Base-by-base conservation (phyloP, 371 early-diverging fungal species). In the Mucor indicus region DNA sequence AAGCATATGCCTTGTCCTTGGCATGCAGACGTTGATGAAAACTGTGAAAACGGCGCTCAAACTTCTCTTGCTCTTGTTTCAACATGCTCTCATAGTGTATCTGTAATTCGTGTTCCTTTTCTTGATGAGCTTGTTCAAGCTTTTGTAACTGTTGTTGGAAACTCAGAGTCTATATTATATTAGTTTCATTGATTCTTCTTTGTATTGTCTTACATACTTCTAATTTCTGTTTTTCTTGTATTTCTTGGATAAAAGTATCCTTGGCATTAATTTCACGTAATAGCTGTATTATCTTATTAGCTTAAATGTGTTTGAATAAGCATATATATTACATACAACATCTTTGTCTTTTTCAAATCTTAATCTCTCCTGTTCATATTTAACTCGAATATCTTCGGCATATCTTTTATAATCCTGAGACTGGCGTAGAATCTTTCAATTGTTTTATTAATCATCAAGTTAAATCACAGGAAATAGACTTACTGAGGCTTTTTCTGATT, bases 211-310 rank as follows among this genome's bases (percentile, higher is more conserved):
- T 23, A 1, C 2, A 16, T 36, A 35, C 44, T 17, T 35, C 37
- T 8, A 27, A 15, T 12, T 42, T 30, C 1, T 20, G 33, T 3
- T 27, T 5, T 24, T 16, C 10, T 7, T 43, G 31, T 1, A 51
- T 46, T 11, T 44, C 36, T 38, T 35, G 20, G 13, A 57, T 44
- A 13, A 50, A 29, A 10, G 35, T 41, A 32, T 70, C 71, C 37
- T 66, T 66, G 36, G 53, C 43, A 10, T 63, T 55, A 16, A 66
- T 43, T 44, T 70, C 58, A 13, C 50, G 51, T 25, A 70, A 46
- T 27, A 70, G 27, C 71, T 69, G 51, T 8, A 15, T 8, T n/a
- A n/a, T n/a, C n/a, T n/a, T n/a, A n/a, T n/a, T n/a, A n/a, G n/a
- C n/a, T n/a, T n/a, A 41, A 25, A 55, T 16, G 30, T 13, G 19